Evolutionary conservation across 202 grass and related monocot genomes (phyloP), one percentile per base, ranked within the genome.

Genomic region (Carex sylvatica): DNA sequence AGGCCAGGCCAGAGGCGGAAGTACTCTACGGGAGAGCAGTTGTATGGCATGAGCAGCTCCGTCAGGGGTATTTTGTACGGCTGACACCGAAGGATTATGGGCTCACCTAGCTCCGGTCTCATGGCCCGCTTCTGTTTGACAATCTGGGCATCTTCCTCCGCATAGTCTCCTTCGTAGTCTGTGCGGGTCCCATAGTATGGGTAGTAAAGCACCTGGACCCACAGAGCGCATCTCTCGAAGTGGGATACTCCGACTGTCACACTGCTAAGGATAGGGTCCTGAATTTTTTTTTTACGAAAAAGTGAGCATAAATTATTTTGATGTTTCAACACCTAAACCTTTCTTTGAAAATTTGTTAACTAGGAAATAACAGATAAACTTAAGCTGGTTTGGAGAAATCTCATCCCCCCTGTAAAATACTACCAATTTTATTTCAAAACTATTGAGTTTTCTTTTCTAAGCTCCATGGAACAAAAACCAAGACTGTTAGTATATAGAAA

Each of bases 151-250:
- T 99, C 96, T 83, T 99, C 96, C 83, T 99, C 96, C 19, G 90
- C 83, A 85, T 99, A 99, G 70, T 99, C 91, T 82, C 91, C 92
- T 93, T 93, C 93, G 33, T 92, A 99, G 30, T 93, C 89, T 64
- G 70, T 83, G 46, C 89, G 81, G 60, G 62, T 93, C 85, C 96
- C 96, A 33, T 86, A 88, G 74, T 95, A 99, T 38, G 96, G 93
- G 28, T 99, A 99, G 88, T 99, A 96, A 64, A 99, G 82, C 58
- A 99, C 91, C 92, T 99, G 91, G 84, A 99, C 96, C 92, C 96
- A 99, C 77, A 99, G 83, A n/a, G 91, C 88, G 66, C 96, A 93
- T 87, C 93, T 93, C 89, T 99, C 96, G 65, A 99, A 99, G 85
- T 99, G 96, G 83, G 93, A 99, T 80, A 99, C 93, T 74, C 96